These are phyloP conservation scores for Pleurotus citrinopileatus DNA, from an alignment of 768 basidiomycete species.

Conservation along the genomic window DNA sequence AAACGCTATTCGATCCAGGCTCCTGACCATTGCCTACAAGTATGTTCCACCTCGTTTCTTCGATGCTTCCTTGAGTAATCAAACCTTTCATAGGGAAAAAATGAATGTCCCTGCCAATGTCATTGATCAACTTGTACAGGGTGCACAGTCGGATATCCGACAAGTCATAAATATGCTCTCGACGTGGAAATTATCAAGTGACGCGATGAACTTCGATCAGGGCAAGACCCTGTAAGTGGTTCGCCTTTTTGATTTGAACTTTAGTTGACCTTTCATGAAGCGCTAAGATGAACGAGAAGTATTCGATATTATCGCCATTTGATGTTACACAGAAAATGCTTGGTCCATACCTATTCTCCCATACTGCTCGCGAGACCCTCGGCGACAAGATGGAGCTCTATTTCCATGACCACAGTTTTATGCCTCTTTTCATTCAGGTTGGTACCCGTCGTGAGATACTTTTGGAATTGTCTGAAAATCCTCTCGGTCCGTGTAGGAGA, in stretches of 20 bases:
- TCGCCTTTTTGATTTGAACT: neutral
- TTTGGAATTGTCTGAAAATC: neutral
- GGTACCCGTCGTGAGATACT: neutral
- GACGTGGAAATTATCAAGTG: conserved; percentile 87
- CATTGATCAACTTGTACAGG: conserved; percentile 84
- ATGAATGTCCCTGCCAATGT: conserved; percentile 91
- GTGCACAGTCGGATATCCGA: conserved; percentile 93
- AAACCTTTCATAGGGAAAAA: conserved; percentile 63
- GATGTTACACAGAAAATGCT: conserved; percentile 87
- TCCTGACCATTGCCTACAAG: conserved; percentile 90
- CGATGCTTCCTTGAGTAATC: neutral
- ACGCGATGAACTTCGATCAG: conserved; percentile 87
- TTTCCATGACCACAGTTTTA: conserved; percentile 93
- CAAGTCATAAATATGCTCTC: conserved; percentile 98
- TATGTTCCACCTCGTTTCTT: conserved; percentile 30
- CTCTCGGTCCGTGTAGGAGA: conserved; percentile 71
- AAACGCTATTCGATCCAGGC: conserved; percentile 73
- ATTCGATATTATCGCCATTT: conserved; percentile 87
- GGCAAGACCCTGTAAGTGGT: conserved; percentile 82
- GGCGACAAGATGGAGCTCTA: conserved; percentile 94
- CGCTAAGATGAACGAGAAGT: conserved; percentile 88
- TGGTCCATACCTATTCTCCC: conserved; percentile 88
- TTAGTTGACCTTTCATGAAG: conserved; percentile 34
- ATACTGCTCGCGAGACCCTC: conserved; percentile 76
- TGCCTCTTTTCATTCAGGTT: conserved; percentile 95